phyloP scores from a whole-genome alignment of 176 grass and related monocot genomes.

The Chrysopogon serrulatus region DNA sequence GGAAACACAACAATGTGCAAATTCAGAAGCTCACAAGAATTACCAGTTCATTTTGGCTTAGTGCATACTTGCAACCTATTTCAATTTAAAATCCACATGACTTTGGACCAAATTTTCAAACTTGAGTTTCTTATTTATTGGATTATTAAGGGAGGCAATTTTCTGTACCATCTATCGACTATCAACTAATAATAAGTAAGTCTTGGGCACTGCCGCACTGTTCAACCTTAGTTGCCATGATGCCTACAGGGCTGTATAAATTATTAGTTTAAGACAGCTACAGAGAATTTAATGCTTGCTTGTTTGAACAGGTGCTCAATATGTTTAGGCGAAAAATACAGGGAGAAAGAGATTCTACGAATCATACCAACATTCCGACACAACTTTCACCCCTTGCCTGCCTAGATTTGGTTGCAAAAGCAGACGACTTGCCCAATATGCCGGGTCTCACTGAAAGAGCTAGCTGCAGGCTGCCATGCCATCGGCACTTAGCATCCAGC shows the following conservation, averaged over 20 bases:
- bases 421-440: slow-evolving; percentile 83
- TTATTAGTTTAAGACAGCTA: not conserved
- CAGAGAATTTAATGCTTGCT: not conserved
- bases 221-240: not conserved
- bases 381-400: slow-evolving; percentile 70
- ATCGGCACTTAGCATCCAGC: no score
- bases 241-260: not conserved
- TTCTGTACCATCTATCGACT: not conserved
- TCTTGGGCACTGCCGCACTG: not conserved
- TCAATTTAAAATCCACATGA: not conserved
- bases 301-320: slow-evolving; percentile 73
- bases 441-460: slow-evolving; percentile 58
- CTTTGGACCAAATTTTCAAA: not conserved
- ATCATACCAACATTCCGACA: slow-evolving; percentile 67
- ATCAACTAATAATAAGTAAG: not conserved
- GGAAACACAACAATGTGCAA: not conserved
- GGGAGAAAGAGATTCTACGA: slow-evolving; percentile 66
- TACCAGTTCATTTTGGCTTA: not conserved
- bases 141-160: not conserved
- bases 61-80: not conserved
- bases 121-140: not conserved
- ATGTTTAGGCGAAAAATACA: slow-evolving; percentile 87
- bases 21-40: not conserved
- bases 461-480: slow-evolving; percentile 35
- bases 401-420: slow-evolving; percentile 81